Base-by-base conservation (phyloP, 441 rosid genomes). In the Brassica hybrid region DNA sequence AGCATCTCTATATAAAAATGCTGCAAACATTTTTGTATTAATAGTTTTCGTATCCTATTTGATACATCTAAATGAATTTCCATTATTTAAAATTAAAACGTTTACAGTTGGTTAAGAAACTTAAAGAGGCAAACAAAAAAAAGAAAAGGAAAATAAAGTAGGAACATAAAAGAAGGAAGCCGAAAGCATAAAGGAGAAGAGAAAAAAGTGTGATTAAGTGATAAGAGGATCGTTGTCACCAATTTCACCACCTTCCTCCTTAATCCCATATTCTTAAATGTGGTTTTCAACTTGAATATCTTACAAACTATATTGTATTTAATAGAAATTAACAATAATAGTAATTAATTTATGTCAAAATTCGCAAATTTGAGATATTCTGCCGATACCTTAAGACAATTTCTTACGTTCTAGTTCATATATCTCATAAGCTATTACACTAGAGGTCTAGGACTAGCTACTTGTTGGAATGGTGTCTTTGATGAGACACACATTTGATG, bases 131-230 rank as follows among this genome's bases (percentile, higher is more conserved):
- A 67, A 30, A 9, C 3, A 63, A 18, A 69, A n/a, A 52, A 41
- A 61, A 25, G 12, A 19, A 50, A 71, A 71, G 12, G 56, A 5
- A 77, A 48, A 14, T 5, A 73, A 73, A 61, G 74, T 50, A 25
- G 58, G 21, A n/a, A 54, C 69, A 14, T 4, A 73, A 61, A 62
- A 61, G 38, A 58, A 48, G 6, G 1, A 43, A 73, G 82, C 78
- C 82, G 82, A 79, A 79, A 79, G 82, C 74, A 73, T 74, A 73
- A 72, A 13, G 65, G 16, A 67, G 36, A 65, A 45, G 66, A 50
- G 78, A 73, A 41, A 73, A 21, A 79, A 73, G 78, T 68, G 78
- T 73, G 75, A 73, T 62, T 61, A 69, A 63, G 71, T 58, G 72
- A 72, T 60, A 66, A 73, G 69, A 62, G 56, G 67, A 57, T 72